Evolutionary conservation across 2,329 filamentous ascomycete species (phyloP).

Genomic region (Botryotinia convoluta): DNA sequence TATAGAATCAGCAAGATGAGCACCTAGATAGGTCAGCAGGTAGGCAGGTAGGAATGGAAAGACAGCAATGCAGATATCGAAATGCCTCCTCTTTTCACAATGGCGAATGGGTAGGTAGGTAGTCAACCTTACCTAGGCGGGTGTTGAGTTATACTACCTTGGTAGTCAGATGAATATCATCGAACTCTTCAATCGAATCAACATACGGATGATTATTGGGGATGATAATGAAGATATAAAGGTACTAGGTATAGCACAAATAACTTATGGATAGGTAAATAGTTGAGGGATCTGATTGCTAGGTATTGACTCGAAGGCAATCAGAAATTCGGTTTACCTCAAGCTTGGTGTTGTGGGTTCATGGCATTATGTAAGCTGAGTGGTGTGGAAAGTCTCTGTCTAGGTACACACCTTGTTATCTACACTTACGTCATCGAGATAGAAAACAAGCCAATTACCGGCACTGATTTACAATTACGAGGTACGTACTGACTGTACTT

Average conservation of each 20-base stretch:
- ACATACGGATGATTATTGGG: neutral
- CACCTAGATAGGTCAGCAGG: neutral
- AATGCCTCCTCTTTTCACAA: neutral
- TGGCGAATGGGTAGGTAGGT: neutral
- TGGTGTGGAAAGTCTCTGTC: too few species aligned
- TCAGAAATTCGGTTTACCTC: neutral
- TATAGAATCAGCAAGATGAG: neutral
- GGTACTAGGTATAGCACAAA: neutral
- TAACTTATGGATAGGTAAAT: neutral
- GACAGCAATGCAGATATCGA: neutral
- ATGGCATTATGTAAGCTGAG: neutral
- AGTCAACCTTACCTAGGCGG: neutral
- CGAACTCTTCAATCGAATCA: neutral
- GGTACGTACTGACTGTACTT: too few species aligned
- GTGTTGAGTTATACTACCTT: neutral
- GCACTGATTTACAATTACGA: neutral
- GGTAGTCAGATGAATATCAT: neutral
- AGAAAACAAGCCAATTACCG: neutral
- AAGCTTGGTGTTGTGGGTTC: neutral
- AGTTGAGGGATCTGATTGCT: neutral
- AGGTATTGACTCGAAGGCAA: neutral
- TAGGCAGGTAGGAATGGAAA: neutral
- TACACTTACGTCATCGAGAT: neutral
- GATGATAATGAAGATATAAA: neutral
- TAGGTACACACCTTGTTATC: neutral